These are phyloP conservation scores for Taphrina confusa DNA, from an alignment of 1,139 yeast genomes.

Conservation along the genomic window DNA sequence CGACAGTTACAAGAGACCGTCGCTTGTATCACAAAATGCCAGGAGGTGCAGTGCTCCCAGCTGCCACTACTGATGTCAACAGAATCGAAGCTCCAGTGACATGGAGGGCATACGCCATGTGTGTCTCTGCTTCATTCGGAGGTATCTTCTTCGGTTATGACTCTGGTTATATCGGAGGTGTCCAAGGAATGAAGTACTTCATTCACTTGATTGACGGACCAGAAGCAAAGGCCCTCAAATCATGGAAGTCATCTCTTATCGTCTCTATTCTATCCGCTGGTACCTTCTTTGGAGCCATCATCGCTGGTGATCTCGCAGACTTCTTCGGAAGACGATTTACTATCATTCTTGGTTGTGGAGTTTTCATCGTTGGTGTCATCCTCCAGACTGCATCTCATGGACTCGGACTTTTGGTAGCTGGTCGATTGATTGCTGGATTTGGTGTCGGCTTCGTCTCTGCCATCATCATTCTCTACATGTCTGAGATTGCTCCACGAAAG, in stretches of 20 bases:
- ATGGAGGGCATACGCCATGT: conserved; percentile 38
- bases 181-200: conserved; percentile 58
- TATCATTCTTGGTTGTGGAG: conserved; percentile 19
- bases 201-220: conserved; percentile 48
- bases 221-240: conserved; percentile 35
- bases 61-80: conserved; percentile 23
- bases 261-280: conserved; percentile 57
- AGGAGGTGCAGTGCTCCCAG: conserved; percentile 32
- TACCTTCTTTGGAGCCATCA: conserved; percentile 48
- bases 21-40: conserved; percentile 3
- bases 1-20: not conserved
- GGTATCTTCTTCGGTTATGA: conserved; percentile 63
- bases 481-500: conserved; percentile 69
- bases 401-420: conserved; percentile 50
- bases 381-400: conserved; percentile 51
- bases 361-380: conserved; percentile 48
- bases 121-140: conserved; percentile 56
- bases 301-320: conserved; percentile 61
- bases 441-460: conserved; percentile 73
- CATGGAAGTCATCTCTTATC: conserved; percentile 50
- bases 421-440: conserved; percentile 54
- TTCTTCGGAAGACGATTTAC: conserved; percentile 42
- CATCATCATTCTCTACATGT: conserved; percentile 65
- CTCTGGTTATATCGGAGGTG: conserved; percentile 62
- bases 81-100: conserved; percentile 37